Percentiles rank a stretch among this genome's conserved stretches.
Evolutionary conservation across 1,284 basidiomycete species (phyloP).

Genomic region (Boletus mariae): DNA sequence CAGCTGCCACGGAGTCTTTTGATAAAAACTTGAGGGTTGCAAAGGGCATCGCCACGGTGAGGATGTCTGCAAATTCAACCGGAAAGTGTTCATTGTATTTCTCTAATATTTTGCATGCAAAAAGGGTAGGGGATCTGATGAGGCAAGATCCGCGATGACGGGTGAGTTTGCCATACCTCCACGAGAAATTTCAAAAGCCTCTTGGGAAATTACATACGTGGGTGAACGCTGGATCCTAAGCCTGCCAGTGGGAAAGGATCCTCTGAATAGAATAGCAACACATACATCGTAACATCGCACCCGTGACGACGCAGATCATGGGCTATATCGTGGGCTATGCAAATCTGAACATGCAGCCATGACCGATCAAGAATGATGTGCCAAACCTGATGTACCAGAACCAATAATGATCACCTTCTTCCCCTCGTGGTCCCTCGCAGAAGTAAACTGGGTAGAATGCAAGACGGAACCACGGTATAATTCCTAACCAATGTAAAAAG

Average conservation of each 20-base stretch:
- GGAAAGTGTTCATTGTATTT: slow-evolving; percentile 27
- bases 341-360: not conserved
- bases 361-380: not conserved
- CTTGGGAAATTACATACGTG: slow-evolving; percentile 24
- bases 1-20: not conserved
- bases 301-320: slow-evolving; percentile 20
- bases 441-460: slow-evolving; percentile 38
- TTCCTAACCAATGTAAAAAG: slow-evolving; percentile 13
- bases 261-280: not conserved
- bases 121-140: not conserved
- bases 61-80: slow-evolving; percentile 24
- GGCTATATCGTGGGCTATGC: slow-evolving; percentile 29
- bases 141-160: not conserved
- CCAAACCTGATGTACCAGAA: slow-evolving; percentile 28
- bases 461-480: slow-evolving; percentile 19
- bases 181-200: slow-evolving; percentile 5
- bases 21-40: slow-evolving; percentile 15
- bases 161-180: slow-evolving; percentile 12
- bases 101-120: slow-evolving; percentile 6
- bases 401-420: slow-evolving; percentile 29
- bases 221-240: slow-evolving; percentile 29
- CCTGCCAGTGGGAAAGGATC: not conserved
- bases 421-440: slow-evolving; percentile 28
- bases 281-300: slow-evolving; percentile 26
- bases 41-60: slow-evolving; percentile 20